Base-by-base conservation (phyloP, 192 early-diverging fungal genomes). In the Coemansia sp. region DNA sequence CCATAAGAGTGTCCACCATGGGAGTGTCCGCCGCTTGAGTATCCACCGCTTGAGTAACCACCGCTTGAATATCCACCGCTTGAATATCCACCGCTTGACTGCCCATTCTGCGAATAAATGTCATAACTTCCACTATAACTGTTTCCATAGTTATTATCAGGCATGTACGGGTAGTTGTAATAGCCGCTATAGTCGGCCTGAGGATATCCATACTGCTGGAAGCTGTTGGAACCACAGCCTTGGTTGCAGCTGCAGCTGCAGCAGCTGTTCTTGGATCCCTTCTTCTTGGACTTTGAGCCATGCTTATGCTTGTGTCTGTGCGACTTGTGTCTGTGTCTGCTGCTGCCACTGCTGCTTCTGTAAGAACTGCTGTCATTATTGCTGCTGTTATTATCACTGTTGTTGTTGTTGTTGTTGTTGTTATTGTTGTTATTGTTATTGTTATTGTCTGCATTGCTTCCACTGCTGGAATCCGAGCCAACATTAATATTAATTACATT, bases 161-260 rank as follows among this genome's bases (percentile, higher is more conserved):
- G 12, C n/a, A 10, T 28, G 30, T 38, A 30, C 31, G 35, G 35
- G 12, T 23, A 55, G 22, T 6, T 21, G 22, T 21, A 23, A 7
- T 23, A 24, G 24, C 12, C 11, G 21, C 14, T 55, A 28, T 35
- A 23, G 29, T 9, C 33, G 9, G 33, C 18, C 12, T 32, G 11
- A 18, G 19, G 12, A 18, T 23, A 12, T 22, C 53, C 53, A 29
- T 40, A 55, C 22, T 55, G 53, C 35, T 35, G 29, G 22, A 28
- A 55, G 19, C 32, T 28, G 12, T 30, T 18, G 33, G 7, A 55
- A 30, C 16, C 16, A 29, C 14, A 43, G 38, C 33, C 21, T 22
- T 24, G 23, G 38, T 35, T 31, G 40, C 40, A 27, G 33, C 54
- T 35, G 54, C 54, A 42, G 23, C 35, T 21, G 25, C 54, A 56